Percentiles rank a stretch among this genome's conserved stretches.
phyloP scores from a whole-genome alignment of 768 basidiomycete species.

The Suillus weaverae region DNA sequence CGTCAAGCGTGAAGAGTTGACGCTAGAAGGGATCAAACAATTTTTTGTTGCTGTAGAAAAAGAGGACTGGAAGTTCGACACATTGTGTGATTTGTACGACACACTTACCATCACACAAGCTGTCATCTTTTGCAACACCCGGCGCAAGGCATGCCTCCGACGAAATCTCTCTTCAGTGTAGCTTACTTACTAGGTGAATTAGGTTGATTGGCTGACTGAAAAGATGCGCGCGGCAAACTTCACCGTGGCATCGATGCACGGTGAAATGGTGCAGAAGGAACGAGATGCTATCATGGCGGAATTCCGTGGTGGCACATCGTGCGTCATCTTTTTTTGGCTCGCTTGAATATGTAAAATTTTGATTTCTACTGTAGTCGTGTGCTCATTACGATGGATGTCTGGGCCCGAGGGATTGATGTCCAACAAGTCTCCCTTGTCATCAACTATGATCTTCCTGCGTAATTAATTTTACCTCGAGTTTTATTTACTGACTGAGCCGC shows the following conservation, averaged over 20 bases:
- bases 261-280: slow-evolving; percentile 95
- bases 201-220: slow-evolving; percentile 98
- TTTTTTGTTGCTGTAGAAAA: slow-evolving; percentile 99
- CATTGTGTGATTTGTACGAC: slow-evolving; percentile 95
- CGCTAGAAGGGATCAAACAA: slow-evolving; percentile 93
- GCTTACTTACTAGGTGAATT: slow-evolving; percentile 15
- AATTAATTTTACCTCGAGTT: slow-evolving; percentile 33
- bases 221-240: slow-evolving; percentile 99
- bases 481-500: slow-evolving; percentile 14
- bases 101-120: slow-evolving; percentile 99
- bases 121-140: slow-evolving; percentile 98
- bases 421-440: slow-evolving; percentile 97
- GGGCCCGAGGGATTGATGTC: slow-evolving; percentile 98
- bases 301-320: slow-evolving; percentile 92
- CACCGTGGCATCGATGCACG: slow-evolving; percentile 94
- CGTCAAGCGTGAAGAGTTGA: slow-evolving; percentile 99
- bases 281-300: slow-evolving; percentile 97
- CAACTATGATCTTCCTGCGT: slow-evolving; percentile 95
- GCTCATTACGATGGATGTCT: slow-evolving; percentile 93
- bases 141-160: slow-evolving; percentile 72
- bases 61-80: slow-evolving; percentile 99
- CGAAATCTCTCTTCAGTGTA: neutral
- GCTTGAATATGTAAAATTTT: slow-evolving; percentile 9
- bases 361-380: slow-evolving; percentile 61
- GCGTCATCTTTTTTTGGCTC: slow-evolving; percentile 33